Evolutionary conservation across 805 yeast genomes (phyloP).

Genomic region (Lipomyces spencermartinsiae): DNA sequence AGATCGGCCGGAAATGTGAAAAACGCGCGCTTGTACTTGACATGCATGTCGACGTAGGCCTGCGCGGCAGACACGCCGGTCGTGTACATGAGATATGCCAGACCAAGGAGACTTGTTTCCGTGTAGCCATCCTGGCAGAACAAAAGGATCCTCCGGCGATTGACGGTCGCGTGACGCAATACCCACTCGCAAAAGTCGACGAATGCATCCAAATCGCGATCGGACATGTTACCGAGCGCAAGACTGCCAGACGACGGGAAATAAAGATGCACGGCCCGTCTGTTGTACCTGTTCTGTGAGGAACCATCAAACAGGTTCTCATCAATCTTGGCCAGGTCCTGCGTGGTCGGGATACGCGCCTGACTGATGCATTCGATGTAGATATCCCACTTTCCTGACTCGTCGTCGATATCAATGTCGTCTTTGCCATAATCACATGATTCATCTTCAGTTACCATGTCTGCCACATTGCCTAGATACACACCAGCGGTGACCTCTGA

Average conservation of each 20-base stretch:
- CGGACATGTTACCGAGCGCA: conserved; percentile 72
- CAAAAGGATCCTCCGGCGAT: conserved; percentile 53
- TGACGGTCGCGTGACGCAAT: conserved; percentile 46
- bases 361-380: conserved; percentile 46
- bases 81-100: conserved; percentile 74
- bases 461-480: conserved; percentile 86
- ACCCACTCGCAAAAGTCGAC: conserved; percentile 74
- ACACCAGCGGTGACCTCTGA: conserved; percentile 61
- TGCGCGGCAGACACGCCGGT: conserved; percentile 65
- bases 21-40: conserved; percentile 73
- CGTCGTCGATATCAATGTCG: conserved; percentile 24
- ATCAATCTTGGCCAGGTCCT: conserved; percentile 30
- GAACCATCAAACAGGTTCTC: conserved; percentile 12
- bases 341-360: conserved; percentile 33
- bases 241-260: conserved; percentile 89
- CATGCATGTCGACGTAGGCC: conserved; percentile 70
- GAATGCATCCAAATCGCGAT: conserved; percentile 66
- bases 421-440: conserved; percentile 10
- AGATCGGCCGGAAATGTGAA: conserved; percentile 83
- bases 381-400: conserved; percentile 43
- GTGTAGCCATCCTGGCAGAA: conserved; percentile 93
- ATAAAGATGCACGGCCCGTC: conserved; percentile 40
- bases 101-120: conserved; percentile 77
- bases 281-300: not conserved
- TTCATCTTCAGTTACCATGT: conserved; percentile 48